phyloP scores from a whole-genome alignment of 768 basidiomycete species.

The Lentinula sp. region DNA sequence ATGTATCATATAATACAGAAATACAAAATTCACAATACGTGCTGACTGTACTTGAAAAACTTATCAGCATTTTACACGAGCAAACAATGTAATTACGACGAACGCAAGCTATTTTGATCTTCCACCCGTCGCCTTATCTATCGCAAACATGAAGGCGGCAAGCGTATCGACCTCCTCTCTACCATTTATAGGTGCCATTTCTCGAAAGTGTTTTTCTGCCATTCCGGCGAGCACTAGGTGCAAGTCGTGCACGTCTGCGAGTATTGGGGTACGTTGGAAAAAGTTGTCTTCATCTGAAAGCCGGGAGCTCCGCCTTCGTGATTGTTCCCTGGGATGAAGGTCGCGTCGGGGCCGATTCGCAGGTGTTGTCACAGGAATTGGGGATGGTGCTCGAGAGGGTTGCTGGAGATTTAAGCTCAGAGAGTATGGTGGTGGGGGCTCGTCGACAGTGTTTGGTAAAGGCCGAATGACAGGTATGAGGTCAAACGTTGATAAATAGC shows the following conservation, averaged over 20 bases:
- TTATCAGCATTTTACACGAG: too few species aligned
- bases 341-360: constrained; percentile 74
- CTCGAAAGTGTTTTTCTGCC: constrained; percentile 69
- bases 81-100: not conserved
- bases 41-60: too few species aligned
- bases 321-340: constrained; percentile 51
- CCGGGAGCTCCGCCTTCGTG: constrained; percentile 65
- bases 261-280: constrained; percentile 50
- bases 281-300: constrained; percentile 57
- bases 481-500: constrained; percentile 70
- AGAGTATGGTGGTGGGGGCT: constrained; percentile 64
- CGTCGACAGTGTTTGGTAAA: constrained; percentile 57
- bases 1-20: too few species aligned
- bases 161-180: constrained; percentile 79
- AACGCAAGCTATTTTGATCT: not conserved
- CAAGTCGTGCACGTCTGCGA: constrained; percentile 66
- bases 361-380: constrained; percentile 42
- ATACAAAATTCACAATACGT: too few species aligned
- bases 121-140: constrained; percentile 39
- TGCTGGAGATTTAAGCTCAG: constrained; percentile 46
- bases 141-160: constrained; percentile 72
- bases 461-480: constrained; percentile 67
- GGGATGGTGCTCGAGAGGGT: constrained; percentile 45
- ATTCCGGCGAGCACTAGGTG: constrained; percentile 62
- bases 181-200: constrained; percentile 40